Conservation (phyloP, 441 rosid genomes). For the Capsella rubella region DNA sequence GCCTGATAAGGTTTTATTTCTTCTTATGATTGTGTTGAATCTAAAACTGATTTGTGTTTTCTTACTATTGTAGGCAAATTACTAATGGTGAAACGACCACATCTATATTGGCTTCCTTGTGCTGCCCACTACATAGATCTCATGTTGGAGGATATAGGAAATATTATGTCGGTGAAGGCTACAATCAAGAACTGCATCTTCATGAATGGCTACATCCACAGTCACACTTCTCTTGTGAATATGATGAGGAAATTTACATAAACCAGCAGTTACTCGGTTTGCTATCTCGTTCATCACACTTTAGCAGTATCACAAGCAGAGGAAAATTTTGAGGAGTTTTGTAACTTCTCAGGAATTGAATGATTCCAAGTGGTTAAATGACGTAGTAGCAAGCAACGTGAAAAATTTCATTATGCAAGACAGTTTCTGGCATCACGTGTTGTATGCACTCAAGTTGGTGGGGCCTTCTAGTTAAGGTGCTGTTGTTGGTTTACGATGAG, state of each 20-base stretch:
- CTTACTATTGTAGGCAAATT: not conserved
- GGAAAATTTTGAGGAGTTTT: not conserved
- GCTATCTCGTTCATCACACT: not conserved
- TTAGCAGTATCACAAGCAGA: not conserved
- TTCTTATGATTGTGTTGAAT: not conserved
- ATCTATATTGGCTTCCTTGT: not conserved
- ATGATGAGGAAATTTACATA: too few relatives aligned
- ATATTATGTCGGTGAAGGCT: not conserved
- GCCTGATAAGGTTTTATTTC: not conserved
- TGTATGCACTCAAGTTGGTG: not conserved
- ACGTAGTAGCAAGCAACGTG: not conserved
- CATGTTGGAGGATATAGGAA: not conserved
- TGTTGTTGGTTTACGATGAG: not conserved
- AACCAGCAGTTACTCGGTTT: not conserved
- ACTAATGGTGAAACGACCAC: not conserved
- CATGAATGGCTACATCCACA: not conserved
- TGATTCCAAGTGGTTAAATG: too few relatives aligned
- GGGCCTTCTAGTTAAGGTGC: not conserved
- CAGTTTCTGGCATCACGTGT: not conserved
- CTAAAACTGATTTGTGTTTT: not conserved
- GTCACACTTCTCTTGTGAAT: not conserved
- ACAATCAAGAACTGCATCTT: not conserved
- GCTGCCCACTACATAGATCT: not conserved
- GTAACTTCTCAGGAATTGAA: too few relatives aligned
- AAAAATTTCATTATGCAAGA: not conserved